phyloP scores from a whole-genome alignment of 1,139 yeast species.

The Diutina catenulata region DNA sequence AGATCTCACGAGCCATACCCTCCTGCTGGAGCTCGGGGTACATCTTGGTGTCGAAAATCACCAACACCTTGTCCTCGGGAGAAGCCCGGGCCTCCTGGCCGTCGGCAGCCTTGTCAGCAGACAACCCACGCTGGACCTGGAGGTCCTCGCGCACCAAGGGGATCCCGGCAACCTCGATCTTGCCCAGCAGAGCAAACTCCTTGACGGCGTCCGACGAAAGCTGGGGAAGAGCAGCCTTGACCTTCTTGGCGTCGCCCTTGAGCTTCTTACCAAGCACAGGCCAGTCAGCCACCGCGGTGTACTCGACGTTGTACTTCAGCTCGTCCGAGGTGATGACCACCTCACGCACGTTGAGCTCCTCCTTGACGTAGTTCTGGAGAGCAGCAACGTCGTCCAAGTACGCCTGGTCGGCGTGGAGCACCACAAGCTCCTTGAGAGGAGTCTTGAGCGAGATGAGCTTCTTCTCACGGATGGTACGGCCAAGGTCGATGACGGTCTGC shows the following conservation, averaged over 20 bases:
- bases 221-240: conserved; percentile 82
- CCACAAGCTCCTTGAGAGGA: conserved; percentile 81
- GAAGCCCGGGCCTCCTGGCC: conserved; percentile 85
- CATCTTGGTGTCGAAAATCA: conserved; percentile 78
- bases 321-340: conserved; percentile 84
- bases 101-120: conserved; percentile 39
- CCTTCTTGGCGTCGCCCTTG: conserved; percentile 87
- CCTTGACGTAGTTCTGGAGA: conserved; percentile 67
- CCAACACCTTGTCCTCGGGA: conserved; percentile 56
- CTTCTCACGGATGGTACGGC: conserved; percentile 95
- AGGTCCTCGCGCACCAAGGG: conserved; percentile 79
- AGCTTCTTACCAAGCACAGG: conserved; percentile 95
- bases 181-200: conserved; percentile 59
- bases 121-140: conserved; percentile 81
- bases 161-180: conserved; percentile 80
- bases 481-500: conserved; percentile 95
- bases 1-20: conserved; percentile 91
- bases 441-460: conserved; percentile 87
- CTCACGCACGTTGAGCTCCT: conserved; percentile 88
- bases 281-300: conserved; percentile 97
- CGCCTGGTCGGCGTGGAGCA: conserved; percentile 64
- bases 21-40: conserved; percentile 85
- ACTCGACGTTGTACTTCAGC: conserved; percentile 81
- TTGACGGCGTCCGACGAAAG: conserved; percentile 78
- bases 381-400: conserved; percentile 74